Evolutionary conservation across 2,329 filamentous ascomycete genomes (phyloP).

Genomic region (Lachnellula suecica): DNA sequence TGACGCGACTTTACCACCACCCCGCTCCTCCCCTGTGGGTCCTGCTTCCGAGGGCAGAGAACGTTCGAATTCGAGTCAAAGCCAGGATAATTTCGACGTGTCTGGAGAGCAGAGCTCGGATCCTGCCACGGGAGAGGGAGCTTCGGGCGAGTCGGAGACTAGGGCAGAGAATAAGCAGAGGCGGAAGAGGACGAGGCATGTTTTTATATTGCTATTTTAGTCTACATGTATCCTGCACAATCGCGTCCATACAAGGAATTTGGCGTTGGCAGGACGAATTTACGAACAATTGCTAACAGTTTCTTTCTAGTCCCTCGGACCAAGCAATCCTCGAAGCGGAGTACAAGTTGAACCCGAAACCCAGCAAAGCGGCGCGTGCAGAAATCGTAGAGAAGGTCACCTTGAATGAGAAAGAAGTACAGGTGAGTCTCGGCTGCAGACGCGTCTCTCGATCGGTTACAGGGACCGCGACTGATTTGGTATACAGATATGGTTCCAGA

Average conservation of each 20-base stretch:
- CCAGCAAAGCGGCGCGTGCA: constrained; percentile 83
- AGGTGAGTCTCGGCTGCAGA: constrained; percentile 55
- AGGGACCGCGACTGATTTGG: constrained; percentile 14
- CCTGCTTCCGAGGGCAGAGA: constrained; percentile 12
- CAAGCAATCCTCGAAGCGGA: constrained; percentile 85
- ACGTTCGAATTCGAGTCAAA: constrained; percentile 17
- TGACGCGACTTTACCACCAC: constrained; percentile 33
- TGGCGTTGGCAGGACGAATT: background rate
- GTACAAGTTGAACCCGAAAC: constrained; percentile 82
- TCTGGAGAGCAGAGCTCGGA: constrained; percentile 19
- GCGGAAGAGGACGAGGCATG: constrained; percentile 64
- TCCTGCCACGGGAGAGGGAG: constrained; percentile 23
- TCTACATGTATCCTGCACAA: no score
- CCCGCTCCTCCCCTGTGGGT: constrained; percentile 24
- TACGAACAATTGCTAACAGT: constrained; percentile 15
- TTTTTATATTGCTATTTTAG: constrained; percentile 17
- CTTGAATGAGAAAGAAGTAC: constrained; percentile 92
- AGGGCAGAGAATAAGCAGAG: constrained; percentile 42
- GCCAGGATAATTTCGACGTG: constrained; percentile 20
- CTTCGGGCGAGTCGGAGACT: constrained; percentile 19
- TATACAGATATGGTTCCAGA: constrained; percentile 93
- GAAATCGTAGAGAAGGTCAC: constrained; percentile 78
- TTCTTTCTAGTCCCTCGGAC: constrained; percentile 70
- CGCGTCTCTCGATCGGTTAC: constrained; percentile 14
- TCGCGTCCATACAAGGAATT: no score